Percentiles rank a stretch among this genome's conserved stretches.
Conservation (phyloP, 345 rosid species). For the Clarkia xantiana region DNA sequence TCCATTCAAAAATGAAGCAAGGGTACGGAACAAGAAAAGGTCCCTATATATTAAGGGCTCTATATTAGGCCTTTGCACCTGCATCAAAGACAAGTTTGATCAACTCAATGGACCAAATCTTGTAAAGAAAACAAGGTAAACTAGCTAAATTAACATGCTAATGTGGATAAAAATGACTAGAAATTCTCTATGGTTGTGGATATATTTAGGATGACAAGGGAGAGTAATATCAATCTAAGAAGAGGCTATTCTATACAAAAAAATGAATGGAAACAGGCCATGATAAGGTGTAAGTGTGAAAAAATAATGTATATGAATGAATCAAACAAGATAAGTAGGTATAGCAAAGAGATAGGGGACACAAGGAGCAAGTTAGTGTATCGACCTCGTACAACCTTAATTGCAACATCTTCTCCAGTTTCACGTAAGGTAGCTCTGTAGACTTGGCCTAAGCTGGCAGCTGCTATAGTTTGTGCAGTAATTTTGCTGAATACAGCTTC, state of each 20-base stretch:
- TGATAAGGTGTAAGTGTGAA: too few species aligned
- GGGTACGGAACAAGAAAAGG: slow-evolving; percentile 90
- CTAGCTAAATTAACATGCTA: too few species aligned
- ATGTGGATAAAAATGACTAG: too few species aligned
- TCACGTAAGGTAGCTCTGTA: slow-evolving; percentile 83
- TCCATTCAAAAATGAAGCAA: slow-evolving; percentile 85
- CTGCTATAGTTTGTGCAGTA: slow-evolving; percentile 76
- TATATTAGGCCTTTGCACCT: slow-evolving; percentile 88
- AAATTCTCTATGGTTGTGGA: too few species aligned
- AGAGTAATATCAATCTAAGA: too few species aligned
- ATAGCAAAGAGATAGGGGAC: neutral
- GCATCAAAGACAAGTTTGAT: slow-evolving; percentile 13
- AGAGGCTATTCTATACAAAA: too few species aligned
- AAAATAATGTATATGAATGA: too few species aligned
- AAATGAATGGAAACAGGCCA: too few species aligned
- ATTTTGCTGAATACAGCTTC: slow-evolving; percentile 80
- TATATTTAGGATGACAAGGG: too few species aligned
- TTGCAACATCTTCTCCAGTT: slow-evolving; percentile 91
- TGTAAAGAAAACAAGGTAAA: too few species aligned
- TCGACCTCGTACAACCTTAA: slow-evolving; percentile 48
- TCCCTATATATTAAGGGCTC: slow-evolving; percentile 90
- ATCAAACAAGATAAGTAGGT: neutral
- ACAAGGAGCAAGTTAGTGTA: neutral
- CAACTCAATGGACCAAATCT: neutral
- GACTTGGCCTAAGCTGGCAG: slow-evolving; percentile 97